Evolutionary conservation across 2,329 filamentous ascomycete species (phyloP), one percentile per base, ranked within the genome.

Genomic region (Chaetomium sp.): DNA sequence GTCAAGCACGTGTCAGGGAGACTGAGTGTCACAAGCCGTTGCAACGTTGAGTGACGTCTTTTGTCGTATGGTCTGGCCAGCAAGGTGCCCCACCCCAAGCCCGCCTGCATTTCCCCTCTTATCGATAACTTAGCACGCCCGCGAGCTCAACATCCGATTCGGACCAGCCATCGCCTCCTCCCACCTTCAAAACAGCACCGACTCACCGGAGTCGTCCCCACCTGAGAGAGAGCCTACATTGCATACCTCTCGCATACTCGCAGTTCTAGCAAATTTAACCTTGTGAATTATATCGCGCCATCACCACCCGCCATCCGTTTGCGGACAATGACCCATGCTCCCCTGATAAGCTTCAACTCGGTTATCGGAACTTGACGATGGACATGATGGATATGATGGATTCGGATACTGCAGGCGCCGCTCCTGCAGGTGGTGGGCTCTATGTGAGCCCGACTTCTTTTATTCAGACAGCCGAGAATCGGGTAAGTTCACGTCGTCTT

Each of bases 401-500:
- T 13, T 35, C 64, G 8, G 51, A 53, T 3, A 31, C 45, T 5
- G 27, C 53, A 29, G 60, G 38, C 50, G 49, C 64, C n/a, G n/a
- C n/a, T n/a, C n/a, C n/a, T 51, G 23, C 60, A 66, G 66, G 69
- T 54, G 56, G 62, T n/a, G 62, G 68, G 45, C 67, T 75, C 51
- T 70, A 69, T 27, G 68, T 76, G 38, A 66, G 67, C 45, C 67
- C 63, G n/a, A 64, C 65, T 0, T 70, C 70, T 31, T 71, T 72
- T 60, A 67, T 75, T 13, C 74, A 75, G 62, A 71, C 71, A 0
- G 60, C 70, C 8, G 71, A 71, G 42, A 70, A 64, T 54, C 66
- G 74, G 33, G 74, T 75, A 63, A 53, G 73, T 65, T 13, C 16
- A 3, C 38, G 29, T 5, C 49, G 19, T 57, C 19, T 38, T 35